Percentiles rank a stretch among this genome's conserved stretches.
Evolutionary conservation across 2,329 filamentous ascomycete genomes (phyloP).

Genomic region (Pestalotiopsis fici): DNA sequence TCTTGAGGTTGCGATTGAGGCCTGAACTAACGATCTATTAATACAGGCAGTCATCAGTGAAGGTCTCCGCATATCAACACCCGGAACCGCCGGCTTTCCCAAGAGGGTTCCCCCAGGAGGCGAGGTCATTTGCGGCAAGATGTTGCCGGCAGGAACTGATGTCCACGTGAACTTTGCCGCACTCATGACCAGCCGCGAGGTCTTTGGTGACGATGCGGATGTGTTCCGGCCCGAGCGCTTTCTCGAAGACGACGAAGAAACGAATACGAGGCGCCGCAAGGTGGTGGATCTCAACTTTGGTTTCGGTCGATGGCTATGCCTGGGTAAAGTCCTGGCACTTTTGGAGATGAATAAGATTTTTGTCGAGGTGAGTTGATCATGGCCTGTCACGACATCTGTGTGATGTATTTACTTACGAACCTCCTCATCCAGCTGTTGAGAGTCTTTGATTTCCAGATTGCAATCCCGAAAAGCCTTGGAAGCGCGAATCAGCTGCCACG

Average conservation of each 20-base stretch:
- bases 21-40: background rate
- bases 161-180: slow-evolving; percentile 8
- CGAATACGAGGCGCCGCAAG: background rate
- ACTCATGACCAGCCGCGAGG: background rate
- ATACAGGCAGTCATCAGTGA: slow-evolving; percentile 17
- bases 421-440: background rate
- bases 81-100: slow-evolving; percentile 10
- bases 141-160: slow-evolving; percentile 13
- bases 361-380: slow-evolving; percentile 1
- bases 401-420: background rate
- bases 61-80: slow-evolving; percentile 13
- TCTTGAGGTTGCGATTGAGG: too few relatives aligned
- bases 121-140: slow-evolving; percentile 13
- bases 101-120: slow-evolving; percentile 23
- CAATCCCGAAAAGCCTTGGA: slow-evolving; percentile 4
- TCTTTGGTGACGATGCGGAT: slow-evolving; percentile 7
- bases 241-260: slow-evolving; percentile 8
- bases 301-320: slow-evolving; percentile 12
- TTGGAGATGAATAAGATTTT: slow-evolving; percentile 13
- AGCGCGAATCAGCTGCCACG: background rate
- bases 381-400: background rate
- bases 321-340: slow-evolving; percentile 9
- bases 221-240: slow-evolving; percentile 14
- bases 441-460: slow-evolving; percentile 4
- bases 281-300: slow-evolving; percentile 14